These are phyloP conservation scores for Spathaspora girioi DNA, from an alignment of 805 yeast genomes.

Conservation along the genomic window DNA sequence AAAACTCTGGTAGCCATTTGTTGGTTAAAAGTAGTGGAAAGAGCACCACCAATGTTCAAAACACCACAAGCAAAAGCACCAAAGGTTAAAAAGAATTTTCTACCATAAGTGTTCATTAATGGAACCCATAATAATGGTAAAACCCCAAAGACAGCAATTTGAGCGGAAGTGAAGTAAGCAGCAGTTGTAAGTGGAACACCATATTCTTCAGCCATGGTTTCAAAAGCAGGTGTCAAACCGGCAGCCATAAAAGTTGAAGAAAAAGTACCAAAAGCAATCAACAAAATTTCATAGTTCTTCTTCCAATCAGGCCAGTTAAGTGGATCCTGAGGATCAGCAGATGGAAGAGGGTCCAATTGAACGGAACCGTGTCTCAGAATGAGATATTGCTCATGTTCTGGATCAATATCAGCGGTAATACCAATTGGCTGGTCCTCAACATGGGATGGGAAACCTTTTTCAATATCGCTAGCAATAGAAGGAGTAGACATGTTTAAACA, in stretches of 20 bases:
- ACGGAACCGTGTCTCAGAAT: constrained; percentile 11
- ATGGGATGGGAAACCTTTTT: constrained; percentile 1
- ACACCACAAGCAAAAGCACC: constrained; percentile 9
- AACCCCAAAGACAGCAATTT: constrained; percentile 12
- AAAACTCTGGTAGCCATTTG: constrained; percentile 12
- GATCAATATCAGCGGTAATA: not conserved
- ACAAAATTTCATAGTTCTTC: constrained; percentile 8
- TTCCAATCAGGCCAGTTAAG: constrained; percentile 14
- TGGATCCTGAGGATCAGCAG: constrained; percentile 12
- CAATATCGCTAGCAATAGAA: constrained; percentile 2
- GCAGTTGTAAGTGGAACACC: constrained; percentile 8
- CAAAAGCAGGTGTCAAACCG: constrained; percentile 14
- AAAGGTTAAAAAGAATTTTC: constrained; percentile 8
- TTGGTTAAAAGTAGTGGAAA: constrained; percentile 9
- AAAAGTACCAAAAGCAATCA: constrained; percentile 14
- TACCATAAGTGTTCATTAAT: constrained; percentile 13
- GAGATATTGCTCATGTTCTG: constrained; percentile 8
- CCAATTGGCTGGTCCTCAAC: constrained; percentile 1
- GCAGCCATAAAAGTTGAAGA: constrained; percentile 16
- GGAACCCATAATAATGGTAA: constrained; percentile 16
- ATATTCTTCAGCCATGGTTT: constrained; percentile 8
- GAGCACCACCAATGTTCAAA: constrained; percentile 13
- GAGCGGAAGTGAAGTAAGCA: constrained; percentile 12
- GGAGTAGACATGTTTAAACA: not conserved
- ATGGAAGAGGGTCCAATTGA: constrained; percentile 13